Percentiles rank a stretch among this genome's conserved stretches.
Conservation (phyloP, 805 yeast species). For the Candida dajiaensis region DNA sequence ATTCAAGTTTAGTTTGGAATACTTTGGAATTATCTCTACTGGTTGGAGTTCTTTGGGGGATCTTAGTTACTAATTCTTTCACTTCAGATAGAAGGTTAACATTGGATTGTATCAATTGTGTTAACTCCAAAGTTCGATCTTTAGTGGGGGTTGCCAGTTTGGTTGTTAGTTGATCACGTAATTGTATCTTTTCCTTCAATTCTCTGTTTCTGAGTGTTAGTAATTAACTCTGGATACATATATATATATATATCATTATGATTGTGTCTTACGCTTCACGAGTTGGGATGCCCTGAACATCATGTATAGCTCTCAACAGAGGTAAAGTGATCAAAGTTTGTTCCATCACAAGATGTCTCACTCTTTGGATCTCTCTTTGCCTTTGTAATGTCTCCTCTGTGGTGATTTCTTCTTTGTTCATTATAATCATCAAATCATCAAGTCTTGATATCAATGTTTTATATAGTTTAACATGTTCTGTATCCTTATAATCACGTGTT, state of each 20-base stretch:
- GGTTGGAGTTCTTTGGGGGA: background rate
- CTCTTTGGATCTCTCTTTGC: constrained; percentile 6
- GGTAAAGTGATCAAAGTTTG: constrained; percentile 16
- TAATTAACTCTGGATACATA: no score
- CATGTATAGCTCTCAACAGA: constrained; percentile 20
- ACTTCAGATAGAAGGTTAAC: background rate
- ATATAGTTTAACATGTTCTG: constrained; percentile 27
- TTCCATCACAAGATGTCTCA: constrained; percentile 15
- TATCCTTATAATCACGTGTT: background rate
- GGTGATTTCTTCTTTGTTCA: background rate
- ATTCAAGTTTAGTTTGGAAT: constrained; percentile 1
- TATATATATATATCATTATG: no score
- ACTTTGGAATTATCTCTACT: background rate
- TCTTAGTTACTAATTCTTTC: background rate
- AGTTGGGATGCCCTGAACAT: constrained; percentile 19
- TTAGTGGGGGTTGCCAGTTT: background rate
- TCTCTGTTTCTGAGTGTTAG: background rate
- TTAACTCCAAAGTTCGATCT: background rate
- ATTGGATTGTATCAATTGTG: background rate
- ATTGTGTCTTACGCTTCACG: constrained; percentile 13
- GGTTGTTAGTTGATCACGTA: background rate
- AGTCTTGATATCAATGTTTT: constrained; percentile 13
- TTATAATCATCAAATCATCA: constrained; percentile 25
- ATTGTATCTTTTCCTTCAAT: background rate
- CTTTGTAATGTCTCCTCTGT: background rate